phyloP scores from a whole-genome alignment of 2,329 filamentous ascomycete genomes.

The Bipolaris cookei region DNA sequence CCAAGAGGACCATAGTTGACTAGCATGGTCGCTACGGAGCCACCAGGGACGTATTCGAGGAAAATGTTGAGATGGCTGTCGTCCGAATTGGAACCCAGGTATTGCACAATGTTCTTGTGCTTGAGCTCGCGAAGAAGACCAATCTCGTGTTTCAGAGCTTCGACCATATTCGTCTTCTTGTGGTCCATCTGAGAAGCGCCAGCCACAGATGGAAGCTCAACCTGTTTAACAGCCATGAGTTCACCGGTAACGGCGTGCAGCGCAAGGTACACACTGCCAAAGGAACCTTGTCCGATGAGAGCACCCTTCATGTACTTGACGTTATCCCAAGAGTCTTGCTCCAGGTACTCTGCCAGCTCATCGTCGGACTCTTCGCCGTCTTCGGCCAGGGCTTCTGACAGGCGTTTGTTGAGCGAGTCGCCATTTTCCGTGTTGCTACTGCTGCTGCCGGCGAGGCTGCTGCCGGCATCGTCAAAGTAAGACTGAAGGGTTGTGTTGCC shows the following conservation, averaged over 20 bases:
- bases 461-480: slow-evolving; percentile 83
- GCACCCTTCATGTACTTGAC: slow-evolving; percentile 99
- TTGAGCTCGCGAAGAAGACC: slow-evolving; percentile 90
- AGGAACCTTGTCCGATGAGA: slow-evolving; percentile 94
- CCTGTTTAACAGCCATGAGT: slow-evolving; percentile 97
- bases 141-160: slow-evolving; percentile 95
- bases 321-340: slow-evolving; percentile 92
- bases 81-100: slow-evolving; percentile 92
- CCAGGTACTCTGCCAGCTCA: slow-evolving; percentile 86
- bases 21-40: slow-evolving; percentile 97
- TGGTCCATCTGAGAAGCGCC: slow-evolving; percentile 76
- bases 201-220: slow-evolving; percentile 83
- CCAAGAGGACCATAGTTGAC: slow-evolving; percentile 96
- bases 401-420: slow-evolving; percentile 79
- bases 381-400: slow-evolving; percentile 83
- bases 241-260: slow-evolving; percentile 96
- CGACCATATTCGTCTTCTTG: slow-evolving; percentile 97
- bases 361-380: slow-evolving; percentile 93
- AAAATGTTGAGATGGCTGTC: slow-evolving; percentile 97
- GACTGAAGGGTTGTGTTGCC: slow-evolving; percentile 72
- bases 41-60: slow-evolving; percentile 97
- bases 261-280: slow-evolving; percentile 93
- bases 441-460: slow-evolving; percentile 73
- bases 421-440: slow-evolving; percentile 62
- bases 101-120: slow-evolving; percentile 97